phyloP scores from a whole-genome alignment of 73 alveolate genomes.

The Breviolum minutum region DNA sequence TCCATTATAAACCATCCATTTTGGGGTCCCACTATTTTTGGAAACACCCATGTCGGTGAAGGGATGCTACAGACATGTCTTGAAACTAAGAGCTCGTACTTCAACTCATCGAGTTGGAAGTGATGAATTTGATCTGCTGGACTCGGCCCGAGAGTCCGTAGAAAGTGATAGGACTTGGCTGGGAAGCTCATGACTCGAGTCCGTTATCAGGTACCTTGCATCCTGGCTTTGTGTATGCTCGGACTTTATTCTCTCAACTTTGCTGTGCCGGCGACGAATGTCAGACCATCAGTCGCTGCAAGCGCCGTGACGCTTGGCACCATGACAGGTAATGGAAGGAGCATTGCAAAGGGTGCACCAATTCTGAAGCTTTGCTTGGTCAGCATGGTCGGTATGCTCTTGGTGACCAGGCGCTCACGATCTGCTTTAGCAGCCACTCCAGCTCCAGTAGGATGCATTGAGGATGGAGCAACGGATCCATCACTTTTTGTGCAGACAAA shows the following conservation, averaged over 20 bases:
- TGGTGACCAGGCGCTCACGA: not conserved
- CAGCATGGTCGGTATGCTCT: not conserved
- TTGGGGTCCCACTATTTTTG: too few species aligned
- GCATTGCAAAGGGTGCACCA: not conserved
- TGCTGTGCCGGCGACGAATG: not conserved
- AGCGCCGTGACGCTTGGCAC: not conserved
- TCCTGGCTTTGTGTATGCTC: too few species aligned
- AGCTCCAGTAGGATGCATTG: slow-evolving; percentile 70
- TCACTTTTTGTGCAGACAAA: slow-evolving; percentile 65
- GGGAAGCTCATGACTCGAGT: not conserved
- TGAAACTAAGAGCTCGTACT: too few species aligned
- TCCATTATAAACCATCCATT: too few species aligned
- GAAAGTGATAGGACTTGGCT: too few species aligned
- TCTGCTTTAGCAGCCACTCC: not conserved
- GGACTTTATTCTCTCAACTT: not conserved
- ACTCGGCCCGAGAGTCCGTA: not conserved
- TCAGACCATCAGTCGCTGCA: too few species aligned
- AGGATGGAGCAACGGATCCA: slow-evolving; percentile 79
- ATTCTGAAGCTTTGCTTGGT: slow-evolving; percentile 11
- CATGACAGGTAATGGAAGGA: not conserved
- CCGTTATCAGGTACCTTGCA: too few species aligned
- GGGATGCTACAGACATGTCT: too few species aligned
- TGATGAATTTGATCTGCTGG: not conserved
- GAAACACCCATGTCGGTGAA: not conserved
- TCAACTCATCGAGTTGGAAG: too few species aligned